Evolutionary conservation across 192 early-diverging fungal species (phyloP), one percentile per base, ranked within the genome.

Genomic region (Allomyces javanicus): DNA sequence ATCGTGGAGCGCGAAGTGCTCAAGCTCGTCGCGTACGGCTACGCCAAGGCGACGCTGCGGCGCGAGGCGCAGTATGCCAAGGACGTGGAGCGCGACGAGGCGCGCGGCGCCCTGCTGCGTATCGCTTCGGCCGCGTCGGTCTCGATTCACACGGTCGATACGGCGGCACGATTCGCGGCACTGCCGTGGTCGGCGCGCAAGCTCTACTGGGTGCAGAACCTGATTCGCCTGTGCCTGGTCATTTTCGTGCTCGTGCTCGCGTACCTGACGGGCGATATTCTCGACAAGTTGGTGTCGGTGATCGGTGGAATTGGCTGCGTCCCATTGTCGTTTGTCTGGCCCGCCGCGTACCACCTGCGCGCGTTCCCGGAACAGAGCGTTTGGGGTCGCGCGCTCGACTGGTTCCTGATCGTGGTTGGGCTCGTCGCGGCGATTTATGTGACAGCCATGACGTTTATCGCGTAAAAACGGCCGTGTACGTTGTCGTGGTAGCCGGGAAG

Each of bases 141-240:
- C 33, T 40, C 33, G 33, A 40, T 40, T 40, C 33, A 40, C 33
- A 40, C 33, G 33, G 33, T 40, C 7, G 33, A 40, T 40, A 40
- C 33, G 33, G 33, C 33, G 33, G 33, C 33, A 9, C 33, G 33
- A 40, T 40, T 40, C 33, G 33, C 33, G 33, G 33, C 33, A 40
- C 86, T 86, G 44, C 62, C 75, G n/a, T 72, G 66, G 26, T 72
- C 74, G 44, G 73, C 74, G 23, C 84, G 85, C 27, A 87, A 85
- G 64, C 78, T 87, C 63, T 88, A 90, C 71, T 88, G 86, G 85
- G 78, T 79, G 64, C 88, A 90, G 77, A 90, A 90, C 68, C 68
- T 73, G 21, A 75, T 83, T 63, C 74, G 88, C 0, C 75, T 77
- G n/a, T 62, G 73, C 11, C 72, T 87, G 66, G 81, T 86, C 17